phyloP scores from a whole-genome alignment of 192 early-diverging fungal genomes.

The Coemansia pectinata region DNA sequence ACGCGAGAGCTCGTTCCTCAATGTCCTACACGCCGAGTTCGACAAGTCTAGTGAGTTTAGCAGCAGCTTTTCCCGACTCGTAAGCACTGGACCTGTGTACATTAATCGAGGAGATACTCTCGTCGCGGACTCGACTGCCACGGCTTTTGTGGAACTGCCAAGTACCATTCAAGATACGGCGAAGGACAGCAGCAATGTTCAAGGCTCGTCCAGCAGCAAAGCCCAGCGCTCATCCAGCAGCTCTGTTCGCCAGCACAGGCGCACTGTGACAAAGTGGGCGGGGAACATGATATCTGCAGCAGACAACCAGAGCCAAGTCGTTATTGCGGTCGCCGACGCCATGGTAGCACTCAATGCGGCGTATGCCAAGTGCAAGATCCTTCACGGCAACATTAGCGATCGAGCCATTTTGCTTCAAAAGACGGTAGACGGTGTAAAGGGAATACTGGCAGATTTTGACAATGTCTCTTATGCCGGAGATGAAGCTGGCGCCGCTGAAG shows the following conservation, averaged over 20 bases:
- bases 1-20: no score
- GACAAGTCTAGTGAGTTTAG: not conserved
- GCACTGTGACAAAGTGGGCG: no score
- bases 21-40: not conserved
- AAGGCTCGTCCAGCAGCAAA: no score
- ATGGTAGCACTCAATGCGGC: no score
- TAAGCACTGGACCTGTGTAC: not conserved
- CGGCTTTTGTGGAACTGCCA: not conserved
- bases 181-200: not conserved
- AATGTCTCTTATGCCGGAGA: not conserved
- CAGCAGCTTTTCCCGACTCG: not conserved
- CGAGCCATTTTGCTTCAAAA: no score
- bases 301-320: no score
- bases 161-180: not conserved
- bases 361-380: no score
- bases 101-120: not conserved
- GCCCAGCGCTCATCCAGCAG: not conserved
- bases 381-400: no score
- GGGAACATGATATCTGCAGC: no score
- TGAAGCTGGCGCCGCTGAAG: not conserved
- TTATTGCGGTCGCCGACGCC: no score
- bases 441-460: constrained; percentile 21
- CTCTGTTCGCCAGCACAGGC: no score
- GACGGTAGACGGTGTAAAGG: not conserved
- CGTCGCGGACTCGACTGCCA: not conserved